A percentile compares a stretch with the other conserved stretches of the same genome.
These are phyloP conservation scores for Cyberlindnera suaveolens DNA, from an alignment of 805 yeast genomes.

Conservation along the genomic window DNA sequence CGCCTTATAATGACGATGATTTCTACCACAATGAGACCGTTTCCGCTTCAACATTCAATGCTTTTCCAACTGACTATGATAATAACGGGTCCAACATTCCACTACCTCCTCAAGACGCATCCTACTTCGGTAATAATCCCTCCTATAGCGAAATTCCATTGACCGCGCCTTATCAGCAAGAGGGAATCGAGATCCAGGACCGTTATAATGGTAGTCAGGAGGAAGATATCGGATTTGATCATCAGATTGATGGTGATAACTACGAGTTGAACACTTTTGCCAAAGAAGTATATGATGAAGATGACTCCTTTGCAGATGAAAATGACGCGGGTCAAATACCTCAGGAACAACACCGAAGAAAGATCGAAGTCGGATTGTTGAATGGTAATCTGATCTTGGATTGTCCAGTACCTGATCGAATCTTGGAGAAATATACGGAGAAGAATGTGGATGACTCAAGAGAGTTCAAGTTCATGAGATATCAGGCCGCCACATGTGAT, in stretches of 20 bases:
- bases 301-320: constrained; percentile 28
- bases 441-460: constrained; percentile 37
- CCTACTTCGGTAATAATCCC: constrained; percentile 7
- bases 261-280: constrained; percentile 23
- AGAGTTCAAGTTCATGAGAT: constrained; percentile 82
- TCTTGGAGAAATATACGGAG: constrained; percentile 46
- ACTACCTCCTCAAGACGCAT: constrained; percentile 6
- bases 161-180: constrained; percentile 2
- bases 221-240: constrained; percentile 31
- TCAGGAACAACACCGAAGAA: constrained; percentile 38
- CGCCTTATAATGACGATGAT: constrained; percentile 10
- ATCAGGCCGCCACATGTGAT: constrained; percentile 91
- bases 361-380: constrained; percentile 25
- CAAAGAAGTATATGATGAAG: constrained; percentile 8
- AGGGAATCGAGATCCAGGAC: constrained; percentile 7
- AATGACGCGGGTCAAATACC: constrained; percentile 36
- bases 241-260: constrained; percentile 21
- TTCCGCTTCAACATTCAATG: constrained; percentile 14
- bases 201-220: constrained; percentile 21
- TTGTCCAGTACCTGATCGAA: constrained; percentile 76
- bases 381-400: constrained; percentile 81
- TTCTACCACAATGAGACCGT: constrained; percentile 11
- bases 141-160: constrained; percentile 6
- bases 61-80: constrained; percentile 16
- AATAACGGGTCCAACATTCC: constrained; percentile 3